Conservation (phyloP, 768 basidiomycete species). For the Tylopilus plumbeoviolaceoides region DNA sequence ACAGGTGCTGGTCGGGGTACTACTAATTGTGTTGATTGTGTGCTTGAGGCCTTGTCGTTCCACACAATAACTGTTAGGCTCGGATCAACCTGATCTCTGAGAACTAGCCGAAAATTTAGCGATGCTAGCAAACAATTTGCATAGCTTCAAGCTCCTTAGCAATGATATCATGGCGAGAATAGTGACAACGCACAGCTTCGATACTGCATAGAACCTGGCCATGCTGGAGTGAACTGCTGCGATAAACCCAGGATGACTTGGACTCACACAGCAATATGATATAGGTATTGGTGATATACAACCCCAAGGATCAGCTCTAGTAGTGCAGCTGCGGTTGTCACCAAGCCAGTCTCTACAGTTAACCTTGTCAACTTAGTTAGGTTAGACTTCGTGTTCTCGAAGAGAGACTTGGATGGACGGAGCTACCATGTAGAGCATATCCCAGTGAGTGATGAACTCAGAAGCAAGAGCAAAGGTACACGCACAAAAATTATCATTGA, state of each 20-base stretch:
- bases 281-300: background rate
- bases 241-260: too few species aligned
- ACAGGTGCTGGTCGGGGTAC: too few species aligned
- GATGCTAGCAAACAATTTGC: conserved; percentile 16
- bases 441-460: background rate
- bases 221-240: too few species aligned
- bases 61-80: conserved; percentile 3
- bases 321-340: conserved; percentile 18
- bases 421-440: conserved; percentile 17
- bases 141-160: conserved; percentile 6
- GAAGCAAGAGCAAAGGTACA: background rate
- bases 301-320: conserved; percentile 15
- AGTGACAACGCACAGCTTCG: conserved; percentile 17
- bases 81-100: conserved; percentile 4
- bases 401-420: conserved; percentile 3
- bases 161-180: too few species aligned
- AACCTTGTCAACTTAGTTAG: conserved; percentile 15
- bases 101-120: conserved; percentile 12
- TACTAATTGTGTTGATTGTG: too few species aligned
- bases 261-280: conserved; percentile 20
- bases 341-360: conserved; percentile 22
- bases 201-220: conserved; percentile 9
- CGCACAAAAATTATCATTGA: conserved; percentile 17
- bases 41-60: too few species aligned
- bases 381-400: background rate